These are phyloP conservation scores for Raddia guianensis DNA, from an alignment of 176 grass and related monocot species.

Conservation along the genomic window DNA sequence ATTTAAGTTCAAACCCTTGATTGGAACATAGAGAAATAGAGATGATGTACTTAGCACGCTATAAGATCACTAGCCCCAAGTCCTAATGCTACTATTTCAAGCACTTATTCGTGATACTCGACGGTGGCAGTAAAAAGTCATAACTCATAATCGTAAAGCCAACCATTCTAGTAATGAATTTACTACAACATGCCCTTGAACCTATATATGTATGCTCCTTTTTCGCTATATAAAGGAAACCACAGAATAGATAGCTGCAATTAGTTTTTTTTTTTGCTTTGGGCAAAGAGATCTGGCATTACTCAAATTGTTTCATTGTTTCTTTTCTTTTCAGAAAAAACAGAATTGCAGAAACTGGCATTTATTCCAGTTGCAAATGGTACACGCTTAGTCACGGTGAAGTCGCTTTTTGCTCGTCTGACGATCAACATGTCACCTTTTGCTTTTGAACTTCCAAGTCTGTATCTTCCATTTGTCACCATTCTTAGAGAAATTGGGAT, in stretches of 20 bases:
- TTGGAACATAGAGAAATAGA: not conserved
- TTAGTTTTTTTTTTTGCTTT: slow-evolving; percentile 31
- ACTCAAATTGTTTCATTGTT: slow-evolving; percentile 28
- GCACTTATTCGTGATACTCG: not conserved
- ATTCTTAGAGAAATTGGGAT: slow-evolving; percentile 91
- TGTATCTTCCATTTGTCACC: slow-evolving; percentile 76
- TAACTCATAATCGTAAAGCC: slow-evolving; percentile 2
- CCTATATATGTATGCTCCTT: not conserved
- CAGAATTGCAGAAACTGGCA: slow-evolving; percentile 74
- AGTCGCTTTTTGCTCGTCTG: slow-evolving; percentile 88
- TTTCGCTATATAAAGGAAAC: slow-evolving; percentile 15
- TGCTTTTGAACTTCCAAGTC: slow-evolving; percentile 88
- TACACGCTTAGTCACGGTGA: slow-evolving; percentile 83
- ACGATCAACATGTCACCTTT: slow-evolving; percentile 93
- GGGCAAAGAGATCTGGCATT: not conserved
- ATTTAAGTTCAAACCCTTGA: not conserved
- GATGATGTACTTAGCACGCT: not conserved
- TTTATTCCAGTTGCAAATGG: slow-evolving; percentile 98
- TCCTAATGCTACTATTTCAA: slow-evolving; percentile 14
- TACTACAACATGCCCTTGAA: slow-evolving; percentile 17
- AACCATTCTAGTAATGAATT: slow-evolving; percentile 22
- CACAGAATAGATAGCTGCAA: not conserved
- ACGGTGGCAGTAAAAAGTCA: not conserved
- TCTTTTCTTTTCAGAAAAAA: slow-evolving; percentile 68
- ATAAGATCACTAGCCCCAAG: not conserved